Percentiles rank a stretch among this genome's conserved stretches.
Conservation (phyloP, 108 stramenopile genomes). For the Phaeodactylum tricornutum region DNA sequence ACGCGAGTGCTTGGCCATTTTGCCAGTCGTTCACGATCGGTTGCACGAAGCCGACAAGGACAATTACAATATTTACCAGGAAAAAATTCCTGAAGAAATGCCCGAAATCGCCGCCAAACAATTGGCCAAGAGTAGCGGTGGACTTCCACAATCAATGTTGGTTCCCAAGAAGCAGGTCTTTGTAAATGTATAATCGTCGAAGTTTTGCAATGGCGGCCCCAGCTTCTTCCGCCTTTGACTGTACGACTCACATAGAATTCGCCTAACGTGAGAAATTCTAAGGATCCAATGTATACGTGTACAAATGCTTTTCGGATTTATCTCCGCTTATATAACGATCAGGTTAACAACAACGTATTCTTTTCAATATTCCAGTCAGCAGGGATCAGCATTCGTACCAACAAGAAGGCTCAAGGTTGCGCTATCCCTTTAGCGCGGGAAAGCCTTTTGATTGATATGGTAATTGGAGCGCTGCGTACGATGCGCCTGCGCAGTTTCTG, state of each 20-base stretch:
- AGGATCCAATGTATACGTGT: no score
- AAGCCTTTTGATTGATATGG: conserved; percentile 20
- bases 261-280: no score
- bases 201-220: no score
- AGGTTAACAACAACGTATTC: no score
- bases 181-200: conserved; percentile 5
- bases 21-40: conserved; percentile 24
- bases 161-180: conserved; percentile 21
- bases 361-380: no score
- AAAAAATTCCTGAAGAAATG: conserved; percentile 22
- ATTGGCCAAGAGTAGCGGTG: conserved; percentile 16
- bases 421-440: no score
- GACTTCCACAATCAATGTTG: conserved; percentile 23
- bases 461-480: conserved; percentile 42
- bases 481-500: conserved; percentile 33
- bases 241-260: no score
- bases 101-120: conserved; percentile 26
- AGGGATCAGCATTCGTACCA: no score
- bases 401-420: no score
- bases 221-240: no score
- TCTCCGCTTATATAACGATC: no score
- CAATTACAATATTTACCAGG: conserved; percentile 30
- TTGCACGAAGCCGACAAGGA: conserved; percentile 18
- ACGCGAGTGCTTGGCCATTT: conserved; percentile 7
- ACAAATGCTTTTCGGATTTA: no score